These are phyloP conservation scores for Xylaria sp. DNA, from an alignment of 2,329 filamentous ascomycete genomes.

Conservation along the genomic window DNA sequence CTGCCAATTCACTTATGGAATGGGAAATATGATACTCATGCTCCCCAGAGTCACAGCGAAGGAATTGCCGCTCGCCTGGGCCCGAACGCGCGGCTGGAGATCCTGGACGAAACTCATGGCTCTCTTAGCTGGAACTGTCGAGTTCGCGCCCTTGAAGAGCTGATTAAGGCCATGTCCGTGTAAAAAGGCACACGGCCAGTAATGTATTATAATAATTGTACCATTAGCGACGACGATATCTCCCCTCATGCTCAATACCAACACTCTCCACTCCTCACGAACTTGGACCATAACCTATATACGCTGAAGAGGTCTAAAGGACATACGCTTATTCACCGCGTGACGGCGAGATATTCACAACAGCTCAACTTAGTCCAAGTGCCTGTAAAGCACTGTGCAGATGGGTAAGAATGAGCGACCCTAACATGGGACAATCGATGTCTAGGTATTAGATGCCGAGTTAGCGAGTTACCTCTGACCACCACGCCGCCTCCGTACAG, in stretches of 20 bases:
- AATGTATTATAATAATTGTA: slow-evolving; percentile 22
- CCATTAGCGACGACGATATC: slow-evolving; percentile 11
- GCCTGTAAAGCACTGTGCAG: background rate
- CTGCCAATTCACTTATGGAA: slow-evolving; percentile 30
- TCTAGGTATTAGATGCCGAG: background rate
- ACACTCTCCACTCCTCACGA: slow-evolving; percentile 10
- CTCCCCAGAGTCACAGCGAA: slow-evolving; percentile 18
- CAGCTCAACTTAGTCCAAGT: background rate
- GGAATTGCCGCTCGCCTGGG: slow-evolving; percentile 30
- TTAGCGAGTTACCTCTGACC: background rate
- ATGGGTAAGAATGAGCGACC: background rate
- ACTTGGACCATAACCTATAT: background rate
- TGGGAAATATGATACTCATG: slow-evolving; percentile 23
- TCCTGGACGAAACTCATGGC: slow-evolving; percentile 34
- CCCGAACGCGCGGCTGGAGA: slow-evolving; percentile 23
- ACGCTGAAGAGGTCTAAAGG: background rate
- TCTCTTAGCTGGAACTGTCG: slow-evolving; percentile 34
- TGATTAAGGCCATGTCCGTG: slow-evolving; percentile 30
- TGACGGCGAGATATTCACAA: background rate
- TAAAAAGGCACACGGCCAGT: background rate
- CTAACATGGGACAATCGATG: background rate
- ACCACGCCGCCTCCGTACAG: background rate
- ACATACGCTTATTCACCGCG: background rate
- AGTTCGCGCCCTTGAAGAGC: slow-evolving; percentile 31
- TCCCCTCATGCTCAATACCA: slow-evolving; percentile 23